Conservation (phyloP, 257 asterid species). For the Coffea canephora region DNA sequence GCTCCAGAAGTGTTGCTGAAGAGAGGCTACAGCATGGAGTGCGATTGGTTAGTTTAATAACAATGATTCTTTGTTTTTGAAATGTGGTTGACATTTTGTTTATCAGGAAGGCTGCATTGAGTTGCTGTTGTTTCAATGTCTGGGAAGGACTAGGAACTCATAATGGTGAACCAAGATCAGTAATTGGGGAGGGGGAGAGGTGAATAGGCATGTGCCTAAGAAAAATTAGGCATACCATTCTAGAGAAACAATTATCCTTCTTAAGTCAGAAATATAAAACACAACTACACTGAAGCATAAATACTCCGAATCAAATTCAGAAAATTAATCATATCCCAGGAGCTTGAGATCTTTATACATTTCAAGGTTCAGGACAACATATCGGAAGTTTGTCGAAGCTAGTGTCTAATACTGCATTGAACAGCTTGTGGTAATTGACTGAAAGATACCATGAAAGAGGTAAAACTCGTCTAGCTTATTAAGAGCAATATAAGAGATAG, state of each 20-base stretch:
- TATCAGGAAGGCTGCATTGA: neutral
- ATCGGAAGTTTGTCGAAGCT: neutral
- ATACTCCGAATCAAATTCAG: neutral
- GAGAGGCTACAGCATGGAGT: constrained; percentile 83
- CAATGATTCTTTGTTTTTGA: neutral
- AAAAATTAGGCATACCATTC: neutral
- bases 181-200: neutral
- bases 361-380: neutral
- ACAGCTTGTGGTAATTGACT: neutral
- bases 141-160: neutral
- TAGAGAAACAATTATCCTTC: neutral
- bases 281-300: neutral
- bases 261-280: neutral
- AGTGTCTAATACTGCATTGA: neutral
- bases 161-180: neutral
- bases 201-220: neutral
- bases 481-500: neutral
- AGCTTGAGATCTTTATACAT: too few relatives aligned
- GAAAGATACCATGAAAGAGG: neutral
- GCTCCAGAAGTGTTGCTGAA: constrained; percentile 88
- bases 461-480: neutral
- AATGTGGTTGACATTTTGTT: neutral
- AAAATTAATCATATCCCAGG: neutral
- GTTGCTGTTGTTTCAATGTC: neutral
- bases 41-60: constrained; percentile 70